A percentile compares a stretch with the other conserved stretches of the same genome.
Evolutionary conservation across 176 grass and related monocot genomes (phyloP).

Genomic region (Elymus sibiricus): DNA sequence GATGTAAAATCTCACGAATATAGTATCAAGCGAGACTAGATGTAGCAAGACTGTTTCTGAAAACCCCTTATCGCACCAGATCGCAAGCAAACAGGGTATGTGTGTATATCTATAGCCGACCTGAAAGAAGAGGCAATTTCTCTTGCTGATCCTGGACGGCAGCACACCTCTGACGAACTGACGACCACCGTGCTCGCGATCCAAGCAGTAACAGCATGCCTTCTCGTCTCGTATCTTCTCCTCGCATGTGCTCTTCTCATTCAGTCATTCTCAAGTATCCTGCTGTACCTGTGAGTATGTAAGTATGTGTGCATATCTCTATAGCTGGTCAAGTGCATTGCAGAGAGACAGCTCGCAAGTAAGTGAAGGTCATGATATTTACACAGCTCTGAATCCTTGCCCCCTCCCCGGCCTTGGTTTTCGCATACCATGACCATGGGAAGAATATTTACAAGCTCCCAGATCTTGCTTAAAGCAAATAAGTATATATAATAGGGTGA

Average conservation of each 20-base stretch:
- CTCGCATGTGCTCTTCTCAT: background rate
- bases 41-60: too few relatives aligned
- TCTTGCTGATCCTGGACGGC: too few relatives aligned
- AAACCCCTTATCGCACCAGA: too few relatives aligned
- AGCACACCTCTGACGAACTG: constrained; percentile 9
- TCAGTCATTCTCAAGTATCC: background rate
- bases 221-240: constrained; percentile 1
- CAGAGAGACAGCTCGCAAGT: constrained; percentile 34
- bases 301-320: constrained; percentile 8
- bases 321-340: constrained; percentile 27
- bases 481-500: constrained; percentile 43
- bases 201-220: constrained; percentile 36
- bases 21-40: too few relatives aligned
- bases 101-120: too few relatives aligned
- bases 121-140: too few relatives aligned
- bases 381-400: constrained; percentile 29
- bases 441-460: constrained; percentile 57
- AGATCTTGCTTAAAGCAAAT: constrained; percentile 31
- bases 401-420: constrained; percentile 31
- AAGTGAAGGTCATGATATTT: constrained; percentile 46
- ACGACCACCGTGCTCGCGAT: constrained; percentile 35
- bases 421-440: constrained; percentile 36
- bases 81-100: too few relatives aligned
- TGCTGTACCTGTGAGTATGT: background rate
- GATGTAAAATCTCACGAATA: too few relatives aligned